Base-by-base conservation (phyloP, 371 early-diverging fungal species). In the Rhizomucor pusillus region DNA sequence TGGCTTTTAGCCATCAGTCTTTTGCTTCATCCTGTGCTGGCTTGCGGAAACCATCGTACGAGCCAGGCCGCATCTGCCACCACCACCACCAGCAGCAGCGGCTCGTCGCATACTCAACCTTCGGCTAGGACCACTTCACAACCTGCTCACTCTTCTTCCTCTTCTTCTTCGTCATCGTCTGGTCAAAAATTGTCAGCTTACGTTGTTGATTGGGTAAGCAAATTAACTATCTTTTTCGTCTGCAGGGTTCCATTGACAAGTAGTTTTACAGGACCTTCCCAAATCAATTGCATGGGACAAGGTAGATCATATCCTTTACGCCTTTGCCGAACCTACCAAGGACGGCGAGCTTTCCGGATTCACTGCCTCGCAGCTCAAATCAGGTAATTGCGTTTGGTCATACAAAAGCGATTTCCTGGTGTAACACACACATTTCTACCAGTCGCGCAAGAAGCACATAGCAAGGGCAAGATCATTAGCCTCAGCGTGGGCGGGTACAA, bases 401-500 rank as follows among this genome's bases (percentile, higher is more conserved):
- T n/a, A 24, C 48, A 46, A 46, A 16, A 20, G 24, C 19, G 18
- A 5, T 4, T 46, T 46, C 5, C 24, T 7, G 46, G 24, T 34
- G 37, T 6, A 13, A 20, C 16, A 16, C 33, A 13, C 43, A 24
- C 18, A 41, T 22, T 43, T 1, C 16, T 13, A 44, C 9, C 52
- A 71, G 77, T 73, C 52, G 63, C 61, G 25, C 49, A 55, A 19
- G 60, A 73, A 43, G 77, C 71, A n/a, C 73, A 77, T 51, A 50
- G 53, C 14, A 54, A 69, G 23, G 57, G 59, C 48, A 67, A 65
- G 18, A 61, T 61, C 6, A 59, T 77, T 48, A 68, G 69, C 43
- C 59, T 77, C 25, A 63, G 66, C 43, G 59, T 77, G 34, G 77
- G 73, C 43, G 77, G 75, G 74, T 73, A 59, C 54, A 48, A 29